phyloP scores from a whole-genome alignment of 352 stramenopile species.

The Globisporangium spiculum region DNA sequence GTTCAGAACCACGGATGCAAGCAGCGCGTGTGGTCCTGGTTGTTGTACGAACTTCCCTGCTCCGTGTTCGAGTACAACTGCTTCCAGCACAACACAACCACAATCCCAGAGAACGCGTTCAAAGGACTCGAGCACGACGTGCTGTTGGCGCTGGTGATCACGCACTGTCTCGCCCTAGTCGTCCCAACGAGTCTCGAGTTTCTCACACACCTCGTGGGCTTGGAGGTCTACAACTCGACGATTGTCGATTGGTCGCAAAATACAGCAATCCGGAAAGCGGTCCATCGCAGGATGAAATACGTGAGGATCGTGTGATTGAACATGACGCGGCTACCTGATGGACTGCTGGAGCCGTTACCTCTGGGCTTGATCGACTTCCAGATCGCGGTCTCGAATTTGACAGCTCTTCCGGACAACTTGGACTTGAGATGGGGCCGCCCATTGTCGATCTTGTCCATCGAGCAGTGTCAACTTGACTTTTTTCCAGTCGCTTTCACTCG shows the following conservation, averaged over 20 bases:
- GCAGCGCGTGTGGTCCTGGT: background rate
- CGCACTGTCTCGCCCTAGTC: conserved; percentile 14
- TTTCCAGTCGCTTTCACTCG: conserved; percentile 6
- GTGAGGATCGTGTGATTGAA: conserved; percentile 14
- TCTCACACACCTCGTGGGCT: conserved; percentile 17
- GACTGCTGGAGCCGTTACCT: conserved; percentile 12
- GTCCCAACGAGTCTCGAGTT: conserved; percentile 13
- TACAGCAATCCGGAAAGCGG: background rate
- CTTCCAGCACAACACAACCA: background rate
- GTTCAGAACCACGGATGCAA: background rate
- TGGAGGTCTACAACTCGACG: conserved; percentile 23
- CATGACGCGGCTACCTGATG: conserved; percentile 14
- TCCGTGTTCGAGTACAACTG: conserved; percentile 18
- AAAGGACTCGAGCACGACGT: conserved; percentile 13
- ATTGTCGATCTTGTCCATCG: background rate
- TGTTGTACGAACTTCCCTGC: conserved; percentile 14
- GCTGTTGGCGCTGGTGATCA: conserved; percentile 16
- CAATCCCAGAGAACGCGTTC: conserved; percentile 2
- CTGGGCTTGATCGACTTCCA: conserved; percentile 16
- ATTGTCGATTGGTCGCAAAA: conserved; percentile 17
- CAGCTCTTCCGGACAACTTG: conserved; percentile 13
- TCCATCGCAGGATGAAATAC: conserved; percentile 9
- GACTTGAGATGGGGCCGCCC: background rate
- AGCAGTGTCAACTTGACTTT: background rate
- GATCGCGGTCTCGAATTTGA: conserved; percentile 19